phyloP scores from a whole-genome alignment of 768 basidiomycete species.

The Tricholoma saponaceum region DNA sequence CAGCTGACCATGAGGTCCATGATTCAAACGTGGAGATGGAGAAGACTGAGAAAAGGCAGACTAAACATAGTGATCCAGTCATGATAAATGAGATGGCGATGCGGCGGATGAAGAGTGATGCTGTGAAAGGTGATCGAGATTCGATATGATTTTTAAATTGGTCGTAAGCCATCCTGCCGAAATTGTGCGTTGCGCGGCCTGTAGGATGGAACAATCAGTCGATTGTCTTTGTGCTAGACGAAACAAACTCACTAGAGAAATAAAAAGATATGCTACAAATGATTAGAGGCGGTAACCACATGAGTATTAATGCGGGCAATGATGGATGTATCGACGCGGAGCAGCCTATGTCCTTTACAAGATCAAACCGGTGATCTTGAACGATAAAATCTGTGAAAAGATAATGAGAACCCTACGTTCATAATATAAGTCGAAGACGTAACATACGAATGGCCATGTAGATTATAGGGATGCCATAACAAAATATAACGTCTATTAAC shows the following conservation, averaged over 20 bases:
- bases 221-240: background rate
- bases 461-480: constrained; percentile 50
- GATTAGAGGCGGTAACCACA: constrained; percentile 44
- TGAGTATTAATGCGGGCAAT: constrained; percentile 34
- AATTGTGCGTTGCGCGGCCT: constrained; percentile 34
- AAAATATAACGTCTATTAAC: constrained; percentile 43
- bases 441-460: constrained; percentile 59
- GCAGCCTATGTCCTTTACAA: constrained; percentile 56
- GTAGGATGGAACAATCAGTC: background rate
- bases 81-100: constrained; percentile 45
- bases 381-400: constrained; percentile 43
- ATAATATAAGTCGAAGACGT: background rate
- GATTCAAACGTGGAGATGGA: constrained; percentile 25
- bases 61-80: constrained; percentile 35
- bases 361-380: constrained; percentile 62
- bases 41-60: constrained; percentile 36
- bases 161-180: constrained; percentile 18
- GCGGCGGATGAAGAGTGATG: constrained; percentile 52
- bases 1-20: constrained; percentile 43
- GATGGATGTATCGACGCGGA: constrained; percentile 42
- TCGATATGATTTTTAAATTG: constrained; percentile 32
- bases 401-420: background rate
- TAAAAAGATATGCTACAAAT: constrained; percentile 37
- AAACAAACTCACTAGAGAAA: constrained; percentile 33
- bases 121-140: constrained; percentile 36